These are phyloP conservation scores for Staphylotrichum tortipilum DNA, from an alignment of 495 filamentous ascomycete genomes.

Conservation along the genomic window DNA sequence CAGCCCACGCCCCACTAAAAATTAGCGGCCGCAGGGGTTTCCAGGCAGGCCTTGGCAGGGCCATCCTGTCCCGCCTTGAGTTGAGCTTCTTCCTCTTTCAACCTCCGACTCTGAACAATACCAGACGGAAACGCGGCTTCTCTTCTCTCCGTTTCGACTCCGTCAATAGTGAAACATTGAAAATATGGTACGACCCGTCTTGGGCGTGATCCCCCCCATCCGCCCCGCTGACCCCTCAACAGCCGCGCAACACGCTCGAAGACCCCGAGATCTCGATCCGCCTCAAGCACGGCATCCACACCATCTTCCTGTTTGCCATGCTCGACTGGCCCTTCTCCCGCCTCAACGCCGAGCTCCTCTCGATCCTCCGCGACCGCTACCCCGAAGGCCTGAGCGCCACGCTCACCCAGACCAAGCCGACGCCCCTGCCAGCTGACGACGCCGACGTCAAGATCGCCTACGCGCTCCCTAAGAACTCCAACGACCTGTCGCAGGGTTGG, in stretches of 20 bases:
- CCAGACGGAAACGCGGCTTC: no score
- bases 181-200: background rate
- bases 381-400: constrained; percentile 35
- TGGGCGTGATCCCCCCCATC: background rate
- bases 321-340: constrained; percentile 50
- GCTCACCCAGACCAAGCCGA: constrained; percentile 11
- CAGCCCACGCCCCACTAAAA: background rate
- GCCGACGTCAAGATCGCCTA: constrained; percentile 35
- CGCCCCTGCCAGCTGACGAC: constrained; percentile 26
- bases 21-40: no score
- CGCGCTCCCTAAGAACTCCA: constrained; percentile 25
- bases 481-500: constrained; percentile 33
- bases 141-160: no score
- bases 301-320: constrained; percentile 62
- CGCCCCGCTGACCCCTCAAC: background rate
- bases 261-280: constrained; percentile 54
- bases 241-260: constrained; percentile 5
- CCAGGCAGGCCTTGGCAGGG: background rate
- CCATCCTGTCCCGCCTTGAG: background rate
- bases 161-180: no score
- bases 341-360: constrained; percentile 56
- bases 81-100: no score
- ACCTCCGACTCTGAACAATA: no score
- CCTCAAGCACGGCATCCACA: constrained; percentile 72
- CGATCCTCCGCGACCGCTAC: constrained; percentile 41